These are phyloP conservation scores for Cornus kousa DNA, from an alignment of 148 eudicot genomes.

Conservation along the genomic window DNA sequence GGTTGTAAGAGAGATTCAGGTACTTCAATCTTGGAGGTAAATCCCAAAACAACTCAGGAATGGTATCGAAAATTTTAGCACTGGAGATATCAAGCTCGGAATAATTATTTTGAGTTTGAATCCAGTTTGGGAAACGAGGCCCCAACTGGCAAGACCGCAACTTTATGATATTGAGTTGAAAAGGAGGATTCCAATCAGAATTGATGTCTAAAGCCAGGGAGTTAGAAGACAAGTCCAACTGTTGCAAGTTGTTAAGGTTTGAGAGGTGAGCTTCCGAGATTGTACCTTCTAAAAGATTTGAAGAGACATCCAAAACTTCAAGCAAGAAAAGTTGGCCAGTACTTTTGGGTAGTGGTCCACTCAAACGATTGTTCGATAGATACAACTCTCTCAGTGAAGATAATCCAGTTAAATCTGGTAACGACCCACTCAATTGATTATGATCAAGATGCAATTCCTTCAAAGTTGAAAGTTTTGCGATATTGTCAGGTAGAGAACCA, in stretches of 20 bases:
- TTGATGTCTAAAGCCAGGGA: too few species aligned
- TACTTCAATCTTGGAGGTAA: too few species aligned
- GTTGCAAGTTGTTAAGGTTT: background rate
- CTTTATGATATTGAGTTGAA: too few species aligned
- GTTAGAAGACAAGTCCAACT: constrained; percentile 5
- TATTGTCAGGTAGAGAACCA: constrained; percentile 13
- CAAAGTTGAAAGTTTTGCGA: constrained; percentile 4
- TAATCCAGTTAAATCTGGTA: constrained; percentile 3
- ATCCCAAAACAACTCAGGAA: too few species aligned
- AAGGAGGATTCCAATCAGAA: too few species aligned
- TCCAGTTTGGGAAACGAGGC: too few species aligned
- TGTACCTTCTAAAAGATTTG: constrained; percentile 22
- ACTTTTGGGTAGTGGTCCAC: constrained; percentile 14
- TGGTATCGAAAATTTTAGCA: too few species aligned
- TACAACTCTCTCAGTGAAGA: background rate
- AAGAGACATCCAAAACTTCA: constrained; percentile 16
- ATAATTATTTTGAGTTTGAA: too few species aligned
- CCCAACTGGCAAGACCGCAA: too few species aligned
- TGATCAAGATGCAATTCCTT: background rate
- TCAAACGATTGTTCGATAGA: constrained; percentile 7
- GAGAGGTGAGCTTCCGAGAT: constrained; percentile 20
- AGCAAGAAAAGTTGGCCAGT: constrained; percentile 25
- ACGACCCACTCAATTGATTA: constrained; percentile 6
- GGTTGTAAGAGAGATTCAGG: too few species aligned
- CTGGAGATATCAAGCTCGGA: too few species aligned